A percentile compares a stretch with the other conserved stretches of the same genome.
Conservation (phyloP, 192 early-diverging fungal genomes). For the Cetraspora pellucida region DNA sequence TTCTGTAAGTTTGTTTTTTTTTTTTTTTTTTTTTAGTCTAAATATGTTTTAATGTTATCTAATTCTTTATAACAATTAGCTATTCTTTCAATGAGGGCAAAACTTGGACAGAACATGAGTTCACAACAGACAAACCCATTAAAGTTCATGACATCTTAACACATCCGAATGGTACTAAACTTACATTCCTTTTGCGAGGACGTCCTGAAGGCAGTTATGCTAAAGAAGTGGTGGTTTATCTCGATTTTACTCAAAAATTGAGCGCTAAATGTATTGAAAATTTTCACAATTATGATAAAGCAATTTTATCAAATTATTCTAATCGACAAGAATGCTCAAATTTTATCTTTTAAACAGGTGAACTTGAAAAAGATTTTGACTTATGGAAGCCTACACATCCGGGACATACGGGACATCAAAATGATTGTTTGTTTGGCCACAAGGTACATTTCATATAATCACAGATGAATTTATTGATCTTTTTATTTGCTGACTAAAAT, state of each 20-base stretch:
- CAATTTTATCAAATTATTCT: not conserved
- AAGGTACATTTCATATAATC: not conserved
- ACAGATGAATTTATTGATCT: not conserved
- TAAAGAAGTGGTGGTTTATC: slow-evolving; percentile 49
- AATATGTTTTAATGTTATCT: not conserved
- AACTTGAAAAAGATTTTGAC: slow-evolving; percentile 71
- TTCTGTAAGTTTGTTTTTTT: slow-evolving; percentile 40
- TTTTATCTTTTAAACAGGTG: slow-evolving; percentile 33
- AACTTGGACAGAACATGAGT: slow-evolving; percentile 60
- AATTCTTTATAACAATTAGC: slow-evolving; percentile 11
- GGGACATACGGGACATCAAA: slow-evolving; percentile 38
- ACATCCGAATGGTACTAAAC: slow-evolving; percentile 74
- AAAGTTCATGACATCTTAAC: slow-evolving; percentile 67
- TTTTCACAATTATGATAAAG: slow-evolving; percentile 31
- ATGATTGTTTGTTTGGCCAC: slow-evolving; percentile 46
- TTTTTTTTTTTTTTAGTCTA: not conserved
- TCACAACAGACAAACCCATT: slow-evolving; percentile 51
- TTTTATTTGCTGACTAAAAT: not conserved
- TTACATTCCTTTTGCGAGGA: slow-evolving; percentile 82
- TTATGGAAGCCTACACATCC: slow-evolving; percentile 62
- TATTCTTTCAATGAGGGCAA: slow-evolving; percentile 70
- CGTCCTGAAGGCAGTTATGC: slow-evolving; percentile 40
- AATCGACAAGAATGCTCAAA: not conserved
- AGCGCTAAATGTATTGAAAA: slow-evolving; percentile 33
- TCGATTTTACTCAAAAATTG: slow-evolving; percentile 54